phyloP scores from a whole-genome alignment of 2,329 filamentous ascomycete species.

The Colletotrichum nymphaeae region DNA sequence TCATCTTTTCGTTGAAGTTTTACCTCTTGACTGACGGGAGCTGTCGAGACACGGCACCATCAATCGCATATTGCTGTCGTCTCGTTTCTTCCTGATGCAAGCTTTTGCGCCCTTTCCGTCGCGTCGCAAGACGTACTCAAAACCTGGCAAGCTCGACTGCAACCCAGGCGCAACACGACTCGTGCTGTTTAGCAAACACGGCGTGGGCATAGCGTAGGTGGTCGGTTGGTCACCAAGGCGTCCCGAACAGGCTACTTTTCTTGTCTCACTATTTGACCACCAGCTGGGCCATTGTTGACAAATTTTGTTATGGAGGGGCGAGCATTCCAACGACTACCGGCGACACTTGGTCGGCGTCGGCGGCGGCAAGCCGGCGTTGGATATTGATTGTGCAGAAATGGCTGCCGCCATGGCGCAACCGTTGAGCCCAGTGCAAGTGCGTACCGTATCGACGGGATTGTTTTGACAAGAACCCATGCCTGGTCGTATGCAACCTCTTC shows the following conservation, averaged over 20 bases:
- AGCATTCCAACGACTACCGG: background rate
- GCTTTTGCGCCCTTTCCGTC: background rate
- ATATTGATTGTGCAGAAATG: background rate
- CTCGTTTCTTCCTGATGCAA: background rate
- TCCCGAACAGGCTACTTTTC: background rate
- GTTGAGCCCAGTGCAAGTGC: background rate
- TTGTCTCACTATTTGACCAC: background rate
- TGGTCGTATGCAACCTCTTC: background rate
- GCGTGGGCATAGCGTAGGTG: background rate
- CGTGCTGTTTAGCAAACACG: background rate
- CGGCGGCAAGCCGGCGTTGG: background rate
- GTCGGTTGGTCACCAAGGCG: background rate
- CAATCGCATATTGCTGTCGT: background rate
- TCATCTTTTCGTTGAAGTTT: background rate
- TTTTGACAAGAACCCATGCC: background rate
- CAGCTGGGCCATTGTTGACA: background rate
- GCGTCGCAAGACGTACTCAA: background rate
- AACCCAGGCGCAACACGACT: background rate
- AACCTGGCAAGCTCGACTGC: background rate
- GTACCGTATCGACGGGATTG: background rate
- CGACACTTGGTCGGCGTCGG: background rate
- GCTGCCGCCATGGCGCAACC: background rate
- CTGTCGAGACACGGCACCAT: background rate
- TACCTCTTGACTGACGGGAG: background rate
- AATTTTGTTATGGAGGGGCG: background rate